Conservation (phyloP, 1,139 yeast species). For the Pichia sp. region DNA sequence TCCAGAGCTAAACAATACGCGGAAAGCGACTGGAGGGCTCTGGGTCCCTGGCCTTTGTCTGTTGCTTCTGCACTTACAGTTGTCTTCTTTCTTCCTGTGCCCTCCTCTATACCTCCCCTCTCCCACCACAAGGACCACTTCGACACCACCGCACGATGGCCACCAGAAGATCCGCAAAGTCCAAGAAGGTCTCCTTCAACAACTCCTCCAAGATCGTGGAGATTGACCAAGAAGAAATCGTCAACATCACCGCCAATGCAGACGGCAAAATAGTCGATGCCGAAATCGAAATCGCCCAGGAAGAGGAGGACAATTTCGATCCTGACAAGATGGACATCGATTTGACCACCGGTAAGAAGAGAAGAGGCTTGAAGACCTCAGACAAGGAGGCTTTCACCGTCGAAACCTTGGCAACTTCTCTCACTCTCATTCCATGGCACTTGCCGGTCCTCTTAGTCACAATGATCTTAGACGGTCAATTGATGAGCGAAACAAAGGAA, state of each 20-base stretch:
- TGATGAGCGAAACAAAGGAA: slow-evolving; percentile 14
- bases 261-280: slow-evolving; percentile 18
- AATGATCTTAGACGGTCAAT: slow-evolving; percentile 27
- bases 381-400: slow-evolving; percentile 1
- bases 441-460: slow-evolving; percentile 35
- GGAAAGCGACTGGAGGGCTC: too few species aligned
- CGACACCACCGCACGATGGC: too few species aligned
- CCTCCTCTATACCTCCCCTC: too few species aligned
- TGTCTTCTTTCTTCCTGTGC: too few species aligned
- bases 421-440: slow-evolving; percentile 49
- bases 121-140: too few species aligned
- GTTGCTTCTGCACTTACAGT: too few species aligned
- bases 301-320: slow-evolving; percentile 16
- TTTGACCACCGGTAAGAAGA: slow-evolving; percentile 18
- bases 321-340: slow-evolving; percentile 19
- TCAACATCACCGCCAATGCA: not conserved
- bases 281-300: slow-evolving; percentile 25
- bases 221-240: slow-evolving; percentile 11
- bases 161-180: slow-evolving; percentile 7
- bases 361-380: slow-evolving; percentile 17
- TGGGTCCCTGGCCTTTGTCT: too few species aligned
- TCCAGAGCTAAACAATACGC: too few species aligned
- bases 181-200: slow-evolving; percentile 17
- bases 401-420: slow-evolving; percentile 27
- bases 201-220: slow-evolving; percentile 18